A percentile compares a stretch with the other conserved stretches of the same genome.
These are phyloP conservation scores for Limtongia smithiae DNA, from an alignment of 805 yeast species.

Conservation along the genomic window DNA sequence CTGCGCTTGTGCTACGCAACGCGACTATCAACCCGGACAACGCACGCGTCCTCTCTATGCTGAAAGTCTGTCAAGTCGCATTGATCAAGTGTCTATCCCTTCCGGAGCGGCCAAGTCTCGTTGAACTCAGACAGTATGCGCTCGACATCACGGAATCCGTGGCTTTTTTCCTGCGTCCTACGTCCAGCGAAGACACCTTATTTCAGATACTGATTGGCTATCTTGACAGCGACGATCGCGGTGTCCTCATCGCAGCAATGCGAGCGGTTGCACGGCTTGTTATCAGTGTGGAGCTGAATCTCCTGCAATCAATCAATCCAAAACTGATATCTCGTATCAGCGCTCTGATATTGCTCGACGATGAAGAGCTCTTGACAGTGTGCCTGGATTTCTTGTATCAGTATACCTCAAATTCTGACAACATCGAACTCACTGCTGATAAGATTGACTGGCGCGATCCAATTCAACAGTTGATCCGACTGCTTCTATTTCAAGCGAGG, in stretches of 20 bases:
- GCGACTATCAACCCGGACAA: slow-evolving; percentile 77
- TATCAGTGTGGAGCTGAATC: slow-evolving; percentile 56
- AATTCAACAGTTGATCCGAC: slow-evolving; percentile 31
- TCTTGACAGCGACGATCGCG: slow-evolving; percentile 59
- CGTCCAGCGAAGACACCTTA: slow-evolving; percentile 40
- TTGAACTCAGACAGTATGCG: slow-evolving; percentile 62
- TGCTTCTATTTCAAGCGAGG: slow-evolving; percentile 29
- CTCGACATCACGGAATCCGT: slow-evolving; percentile 81
- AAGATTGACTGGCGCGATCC: slow-evolving; percentile 47
- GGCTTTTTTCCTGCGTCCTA: slow-evolving; percentile 38
- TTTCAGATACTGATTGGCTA: slow-evolving; percentile 67
- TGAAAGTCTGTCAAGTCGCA: slow-evolving; percentile 47
- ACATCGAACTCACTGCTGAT: slow-evolving; percentile 52
- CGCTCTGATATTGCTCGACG: slow-evolving; percentile 59
- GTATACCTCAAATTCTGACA: slow-evolving; percentile 59
- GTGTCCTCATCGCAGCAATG: slow-evolving; percentile 62
- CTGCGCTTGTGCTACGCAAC: slow-evolving; percentile 72
- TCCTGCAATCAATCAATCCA: slow-evolving; percentile 43
- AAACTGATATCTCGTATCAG: slow-evolving; percentile 52
- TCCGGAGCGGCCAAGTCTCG: slow-evolving; percentile 39
- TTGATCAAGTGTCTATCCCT: slow-evolving; percentile 40
- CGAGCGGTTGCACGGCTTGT: slow-evolving; percentile 77
- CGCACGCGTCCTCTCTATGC: slow-evolving; percentile 69
- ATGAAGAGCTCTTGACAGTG: slow-evolving; percentile 66
- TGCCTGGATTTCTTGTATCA: slow-evolving; percentile 80